Evolutionary conservation across 2,329 filamentous ascomycete genomes (phyloP).

Genomic region (Mariannaea elegans): DNA sequence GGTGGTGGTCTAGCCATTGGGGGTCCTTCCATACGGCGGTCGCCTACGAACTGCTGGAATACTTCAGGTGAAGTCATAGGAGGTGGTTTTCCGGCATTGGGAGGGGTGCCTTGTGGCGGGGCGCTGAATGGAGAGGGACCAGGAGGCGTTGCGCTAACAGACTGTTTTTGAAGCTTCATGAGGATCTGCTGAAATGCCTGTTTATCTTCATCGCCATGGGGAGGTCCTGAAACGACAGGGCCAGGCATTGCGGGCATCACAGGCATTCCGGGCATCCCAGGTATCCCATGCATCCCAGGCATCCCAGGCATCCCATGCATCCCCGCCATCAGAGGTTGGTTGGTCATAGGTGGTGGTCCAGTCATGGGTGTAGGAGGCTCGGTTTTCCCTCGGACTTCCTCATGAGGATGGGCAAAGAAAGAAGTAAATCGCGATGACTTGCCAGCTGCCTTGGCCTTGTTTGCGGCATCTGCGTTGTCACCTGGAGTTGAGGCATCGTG

Average conservation of each 20-base stretch:
- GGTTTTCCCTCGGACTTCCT: conserved; percentile 60
- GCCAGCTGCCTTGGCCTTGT: conserved; percentile 62
- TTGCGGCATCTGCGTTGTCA: conserved; percentile 53
- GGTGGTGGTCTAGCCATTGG: conserved; percentile 51
- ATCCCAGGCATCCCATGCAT: neutral
- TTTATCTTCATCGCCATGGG: conserved; percentile 70
- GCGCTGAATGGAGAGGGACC: conserved; percentile 54
- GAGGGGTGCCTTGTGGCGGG: conserved; percentile 46
- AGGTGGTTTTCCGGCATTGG: conserved; percentile 46
- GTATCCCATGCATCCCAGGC: no score
- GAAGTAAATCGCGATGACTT: conserved; percentile 89
- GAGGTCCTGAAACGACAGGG: neutral
- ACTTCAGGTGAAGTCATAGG: conserved; percentile 57
- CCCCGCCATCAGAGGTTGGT: conserved; percentile 22
- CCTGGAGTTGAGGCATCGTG: conserved; percentile 62
- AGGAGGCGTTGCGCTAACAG: conserved; percentile 56
- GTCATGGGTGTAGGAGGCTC: conserved; percentile 58
- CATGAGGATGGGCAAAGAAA: conserved; percentile 67
- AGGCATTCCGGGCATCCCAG: no score
- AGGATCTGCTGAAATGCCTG: conserved; percentile 86
- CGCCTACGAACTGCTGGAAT: conserved; percentile 57
- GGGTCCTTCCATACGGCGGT: conserved; percentile 51
- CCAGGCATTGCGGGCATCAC: no score
- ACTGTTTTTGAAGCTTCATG: conserved; percentile 77
- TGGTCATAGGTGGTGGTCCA: conserved; percentile 33